Evolutionary conservation across 768 basidiomycete genomes (phyloP).

Genomic region (Pisolithus tinctorius): DNA sequence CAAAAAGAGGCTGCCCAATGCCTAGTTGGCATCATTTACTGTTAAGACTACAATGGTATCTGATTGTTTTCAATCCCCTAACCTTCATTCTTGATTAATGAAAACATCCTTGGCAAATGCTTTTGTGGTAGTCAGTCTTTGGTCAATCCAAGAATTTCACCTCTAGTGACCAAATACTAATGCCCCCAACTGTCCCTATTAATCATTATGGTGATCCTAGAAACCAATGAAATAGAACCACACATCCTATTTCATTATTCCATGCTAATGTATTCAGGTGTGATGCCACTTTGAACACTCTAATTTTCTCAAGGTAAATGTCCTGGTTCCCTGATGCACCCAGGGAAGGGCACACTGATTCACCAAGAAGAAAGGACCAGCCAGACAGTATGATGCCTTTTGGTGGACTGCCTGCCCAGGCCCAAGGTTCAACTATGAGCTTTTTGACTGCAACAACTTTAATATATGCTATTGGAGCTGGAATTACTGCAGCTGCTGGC

Average conservation of each 20-base stretch:
- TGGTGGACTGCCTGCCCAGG: conserved; percentile 56
- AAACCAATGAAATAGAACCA: conserved; percentile 81
- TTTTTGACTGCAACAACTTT: conserved; percentile 41
- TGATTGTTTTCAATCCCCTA: conserved; percentile 82
- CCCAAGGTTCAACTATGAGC: conserved; percentile 40
- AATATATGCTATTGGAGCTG: no score
- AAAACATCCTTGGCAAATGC: conserved; percentile 83
- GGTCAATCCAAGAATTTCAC: conserved; percentile 83
- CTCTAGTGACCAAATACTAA: conserved; percentile 77
- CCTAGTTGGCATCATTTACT: conserved; percentile 81
- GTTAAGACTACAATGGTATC: conserved; percentile 81
- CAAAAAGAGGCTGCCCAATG: conserved; percentile 61
- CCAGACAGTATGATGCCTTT: conserved; percentile 61
- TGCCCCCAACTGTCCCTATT: conserved; percentile 80
- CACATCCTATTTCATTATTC: conserved; percentile 79
- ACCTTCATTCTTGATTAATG: conserved; percentile 83
- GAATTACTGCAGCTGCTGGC: no score
- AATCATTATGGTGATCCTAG: conserved; percentile 76
- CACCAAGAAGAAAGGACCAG: no score
- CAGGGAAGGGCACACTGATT: no score
- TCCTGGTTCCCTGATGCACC: no score
- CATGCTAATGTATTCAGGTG: conserved; percentile 78
- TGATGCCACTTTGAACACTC: conserved; percentile 23
- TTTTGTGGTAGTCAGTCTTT: conserved; percentile 78
- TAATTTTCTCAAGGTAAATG: no score